phyloP scores from a whole-genome alignment of 306 rosid species.

The Macrotyloma uniflorum region DNA sequence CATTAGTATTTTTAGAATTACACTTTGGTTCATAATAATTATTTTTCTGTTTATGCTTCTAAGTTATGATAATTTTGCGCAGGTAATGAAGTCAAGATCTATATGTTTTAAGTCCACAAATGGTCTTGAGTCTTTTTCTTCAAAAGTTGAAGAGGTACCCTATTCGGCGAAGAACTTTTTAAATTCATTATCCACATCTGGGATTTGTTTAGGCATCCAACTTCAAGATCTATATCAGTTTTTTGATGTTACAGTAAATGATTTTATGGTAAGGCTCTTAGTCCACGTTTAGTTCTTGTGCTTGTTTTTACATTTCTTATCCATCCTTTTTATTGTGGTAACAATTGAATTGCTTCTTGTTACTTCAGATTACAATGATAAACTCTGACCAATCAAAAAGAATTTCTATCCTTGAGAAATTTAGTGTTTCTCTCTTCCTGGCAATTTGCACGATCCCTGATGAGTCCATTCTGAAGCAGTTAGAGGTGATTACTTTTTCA shows the following conservation, averaged over 20 bases:
- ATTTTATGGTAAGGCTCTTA: constrained; percentile 64
- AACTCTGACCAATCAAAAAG: constrained; percentile 50
- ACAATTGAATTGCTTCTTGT: constrained; percentile 22
- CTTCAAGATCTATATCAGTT: constrained; percentile 63
- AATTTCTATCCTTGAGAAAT: constrained; percentile 64
- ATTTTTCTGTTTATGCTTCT: background rate
- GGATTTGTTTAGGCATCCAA: constrained; percentile 42
- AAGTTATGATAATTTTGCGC: constrained; percentile 37
- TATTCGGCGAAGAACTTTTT: constrained; percentile 46
- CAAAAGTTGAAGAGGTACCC: constrained; percentile 46
- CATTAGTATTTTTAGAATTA: background rate
- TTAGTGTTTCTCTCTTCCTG: constrained; percentile 55
- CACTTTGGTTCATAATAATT: background rate
- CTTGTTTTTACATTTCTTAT: constrained; percentile 31
- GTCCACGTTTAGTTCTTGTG: background rate
- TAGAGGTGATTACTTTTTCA: constrained; percentile 64
- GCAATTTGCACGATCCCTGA: constrained; percentile 66
- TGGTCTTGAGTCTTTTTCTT: constrained; percentile 46
- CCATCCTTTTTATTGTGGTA: constrained; percentile 24
- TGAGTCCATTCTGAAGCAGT: constrained; percentile 68
- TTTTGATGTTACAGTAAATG: constrained; percentile 66
- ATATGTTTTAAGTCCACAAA: constrained; percentile 50
- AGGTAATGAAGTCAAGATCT: constrained; percentile 64
- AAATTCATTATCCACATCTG: constrained; percentile 46
- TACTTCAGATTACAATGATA: constrained; percentile 59